Evolutionary conservation across 805 yeast species (phyloP), one percentile per base, ranked within the genome.

Genomic region (Ogataea dorogensis): DNA sequence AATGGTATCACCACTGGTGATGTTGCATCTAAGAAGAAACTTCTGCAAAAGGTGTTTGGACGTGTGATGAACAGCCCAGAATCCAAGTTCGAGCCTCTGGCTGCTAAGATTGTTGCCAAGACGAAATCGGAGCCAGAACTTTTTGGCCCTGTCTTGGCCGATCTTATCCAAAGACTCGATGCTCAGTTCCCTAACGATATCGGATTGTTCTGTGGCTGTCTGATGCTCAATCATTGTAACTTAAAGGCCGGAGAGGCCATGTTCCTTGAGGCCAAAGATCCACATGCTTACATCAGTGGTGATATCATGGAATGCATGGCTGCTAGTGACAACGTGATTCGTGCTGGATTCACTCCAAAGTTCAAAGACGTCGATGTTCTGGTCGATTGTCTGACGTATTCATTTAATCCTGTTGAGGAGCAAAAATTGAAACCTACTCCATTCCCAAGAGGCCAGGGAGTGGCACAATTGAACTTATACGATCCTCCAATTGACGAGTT

Each of bases 301-400:
- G 98, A 93, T 63, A 93, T 93, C 50, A 89, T 93, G 56, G 99
- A 93, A 70, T 93, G 98, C 70, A 93, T 93, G 99, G 98, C 98
- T 27, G 97, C 98, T 7, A 82, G 94, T 25, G 99, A 93, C 63
- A 93, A 93, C 55, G 99, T 93, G 40, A 97, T 93, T 32, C 79
- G 99, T 63, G 95, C 97, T 4, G 99, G 98, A 10, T 93, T 93
- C 71, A 93, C 99, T n/a, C 98, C 99, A 44, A 93, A 93, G 64
- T 93, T 91, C 70, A 93, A 91, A 67, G 99, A 93, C 63, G 98
- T 93, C 43, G 65, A 79, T 41, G 87, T 84, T 54, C 76, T 93
- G 57, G 97, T 93, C 28, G 77, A 75, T 36, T 86, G 86, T 93
- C 77, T 93, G 60, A 89, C 96, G 3, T 93, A 91, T 61, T 72